These are phyloP conservation scores for Alternaria rosae DNA, from an alignment of 2,329 filamentous ascomycete genomes.

Conservation along the genomic window DNA sequence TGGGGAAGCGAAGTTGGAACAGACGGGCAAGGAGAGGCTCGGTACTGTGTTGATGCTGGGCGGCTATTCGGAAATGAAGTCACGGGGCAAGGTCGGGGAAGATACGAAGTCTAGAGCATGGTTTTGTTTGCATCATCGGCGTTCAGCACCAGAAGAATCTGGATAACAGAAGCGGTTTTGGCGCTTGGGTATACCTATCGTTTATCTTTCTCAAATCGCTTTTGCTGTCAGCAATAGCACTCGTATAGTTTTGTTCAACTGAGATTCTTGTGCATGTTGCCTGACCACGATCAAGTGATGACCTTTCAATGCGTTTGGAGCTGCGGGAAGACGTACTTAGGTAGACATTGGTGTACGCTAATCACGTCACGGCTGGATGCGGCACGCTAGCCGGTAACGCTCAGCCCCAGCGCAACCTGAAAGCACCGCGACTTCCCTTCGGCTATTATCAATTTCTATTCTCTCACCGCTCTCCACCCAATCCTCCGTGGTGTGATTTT, in stretches of 20 bases:
- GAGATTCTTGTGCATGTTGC: not conserved
- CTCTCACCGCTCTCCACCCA: too few species aligned
- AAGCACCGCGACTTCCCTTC: too few species aligned
- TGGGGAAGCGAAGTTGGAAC: constrained; percentile 80
- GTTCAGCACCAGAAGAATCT: not conserved
- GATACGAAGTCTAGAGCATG: constrained; percentile 36
- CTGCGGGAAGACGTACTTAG: too few species aligned
- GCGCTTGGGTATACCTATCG: constrained; percentile 20
- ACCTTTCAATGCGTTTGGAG: too few species aligned
- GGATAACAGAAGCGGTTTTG: not conserved
- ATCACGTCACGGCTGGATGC: too few species aligned
- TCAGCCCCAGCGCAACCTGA: too few species aligned
- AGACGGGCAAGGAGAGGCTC: constrained; percentile 67
- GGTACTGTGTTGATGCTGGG: constrained; percentile 91
- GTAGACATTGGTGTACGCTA: too few species aligned
- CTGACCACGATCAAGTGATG: not conserved
- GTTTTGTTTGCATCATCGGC: not conserved
- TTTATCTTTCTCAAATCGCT: not conserved
- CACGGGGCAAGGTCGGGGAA: constrained; percentile 26
- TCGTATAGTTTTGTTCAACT: not conserved
- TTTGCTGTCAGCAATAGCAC: not conserved
- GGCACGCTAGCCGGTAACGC: too few species aligned
- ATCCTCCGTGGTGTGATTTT: too few species aligned
- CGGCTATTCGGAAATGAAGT: constrained; percentile 76
- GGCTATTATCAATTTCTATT: too few species aligned